Conservation (phyloP, 2,329 filamentous ascomycete species). For the Diplodia sapinea region DNA sequence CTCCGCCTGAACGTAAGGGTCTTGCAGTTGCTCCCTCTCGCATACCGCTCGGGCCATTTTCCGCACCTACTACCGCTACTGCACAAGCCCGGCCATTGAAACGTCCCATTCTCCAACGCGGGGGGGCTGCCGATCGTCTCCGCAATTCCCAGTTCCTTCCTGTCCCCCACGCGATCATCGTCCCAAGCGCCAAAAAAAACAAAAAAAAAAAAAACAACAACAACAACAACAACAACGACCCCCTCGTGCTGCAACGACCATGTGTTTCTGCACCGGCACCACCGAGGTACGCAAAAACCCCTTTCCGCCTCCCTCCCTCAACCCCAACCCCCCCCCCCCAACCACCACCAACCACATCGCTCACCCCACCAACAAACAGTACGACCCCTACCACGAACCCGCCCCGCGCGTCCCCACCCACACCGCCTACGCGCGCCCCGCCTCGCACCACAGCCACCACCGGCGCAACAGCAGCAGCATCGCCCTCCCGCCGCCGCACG, state of each 20-base stretch:
- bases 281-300: not conserved
- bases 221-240: no score
- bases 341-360: not conserved
- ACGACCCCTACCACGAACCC: constrained; percentile 18
- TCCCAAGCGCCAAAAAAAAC: no score
- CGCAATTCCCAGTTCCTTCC: not conserved
- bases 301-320: not conserved
- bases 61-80: no score
- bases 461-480: constrained; percentile 4
- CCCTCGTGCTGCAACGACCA: not conserved
- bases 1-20: not conserved
- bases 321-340: no score
- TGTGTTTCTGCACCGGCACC: constrained; percentile 15
- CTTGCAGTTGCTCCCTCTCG: not conserved
- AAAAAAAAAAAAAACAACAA: no score
- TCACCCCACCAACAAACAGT: no score
- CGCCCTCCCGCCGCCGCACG: not conserved
- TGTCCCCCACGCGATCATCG: not conserved
- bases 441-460: not conserved
- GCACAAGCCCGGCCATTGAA: no score
- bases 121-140: not conserved
- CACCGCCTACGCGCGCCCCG: not conserved
- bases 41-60: no score
- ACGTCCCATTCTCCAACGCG: not conserved
- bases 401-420: not conserved